Evolutionary conservation across 495 filamentous ascomycete genomes (phyloP).

Genomic region (Penicillium antarcticum): DNA sequence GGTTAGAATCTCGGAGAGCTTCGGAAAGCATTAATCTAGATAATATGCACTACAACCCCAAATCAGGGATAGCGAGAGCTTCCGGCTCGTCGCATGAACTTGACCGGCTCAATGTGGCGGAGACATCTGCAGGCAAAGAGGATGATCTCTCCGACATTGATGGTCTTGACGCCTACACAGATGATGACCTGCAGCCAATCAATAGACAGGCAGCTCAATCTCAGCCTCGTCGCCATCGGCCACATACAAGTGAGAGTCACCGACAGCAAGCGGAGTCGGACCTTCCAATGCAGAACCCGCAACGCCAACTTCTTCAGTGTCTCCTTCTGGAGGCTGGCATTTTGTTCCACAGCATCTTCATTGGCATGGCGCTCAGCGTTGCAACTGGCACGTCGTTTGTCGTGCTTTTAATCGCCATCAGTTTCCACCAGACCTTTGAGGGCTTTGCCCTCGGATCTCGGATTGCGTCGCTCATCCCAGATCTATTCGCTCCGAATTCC

Average conservation of each 20-base stretch:
- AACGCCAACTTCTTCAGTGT: slow-evolving; percentile 70
- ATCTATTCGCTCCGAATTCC: slow-evolving; percentile 46
- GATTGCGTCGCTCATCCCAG: slow-evolving; percentile 62
- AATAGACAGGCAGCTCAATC: slow-evolving; percentile 11
- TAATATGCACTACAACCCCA: slow-evolving; percentile 12
- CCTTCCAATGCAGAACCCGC: slow-evolving; percentile 36
- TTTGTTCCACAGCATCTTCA: slow-evolving; percentile 83
- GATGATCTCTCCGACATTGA: slow-evolving; percentile 30
- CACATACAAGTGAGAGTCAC: slow-evolving; percentile 11
- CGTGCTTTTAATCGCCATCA: slow-evolving; percentile 77
- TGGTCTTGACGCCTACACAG: slow-evolving; percentile 26
- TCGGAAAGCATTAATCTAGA: slow-evolving; percentile 24
- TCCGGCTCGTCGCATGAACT: slow-evolving; percentile 14
- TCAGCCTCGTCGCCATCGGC: slow-evolving; percentile 9
- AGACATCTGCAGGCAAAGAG: slow-evolving; percentile 16
- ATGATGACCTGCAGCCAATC: slow-evolving; percentile 13
- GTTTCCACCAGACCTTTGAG: slow-evolving; percentile 83
- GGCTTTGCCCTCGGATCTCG: slow-evolving; percentile 72
- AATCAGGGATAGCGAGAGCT: slow-evolving; percentile 1
- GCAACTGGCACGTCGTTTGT: slow-evolving; percentile 73
- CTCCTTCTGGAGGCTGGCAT: slow-evolving; percentile 81
- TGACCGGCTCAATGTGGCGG: not conserved
- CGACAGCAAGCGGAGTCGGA: slow-evolving; percentile 17
- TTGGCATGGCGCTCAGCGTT: slow-evolving; percentile 86
- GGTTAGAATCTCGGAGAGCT: slow-evolving; percentile 16